Percentiles rank a stretch among this genome's conserved stretches.
Conservation (phyloP, 495 filamentous ascomycete species). For the Xylaria scruposa region DNA sequence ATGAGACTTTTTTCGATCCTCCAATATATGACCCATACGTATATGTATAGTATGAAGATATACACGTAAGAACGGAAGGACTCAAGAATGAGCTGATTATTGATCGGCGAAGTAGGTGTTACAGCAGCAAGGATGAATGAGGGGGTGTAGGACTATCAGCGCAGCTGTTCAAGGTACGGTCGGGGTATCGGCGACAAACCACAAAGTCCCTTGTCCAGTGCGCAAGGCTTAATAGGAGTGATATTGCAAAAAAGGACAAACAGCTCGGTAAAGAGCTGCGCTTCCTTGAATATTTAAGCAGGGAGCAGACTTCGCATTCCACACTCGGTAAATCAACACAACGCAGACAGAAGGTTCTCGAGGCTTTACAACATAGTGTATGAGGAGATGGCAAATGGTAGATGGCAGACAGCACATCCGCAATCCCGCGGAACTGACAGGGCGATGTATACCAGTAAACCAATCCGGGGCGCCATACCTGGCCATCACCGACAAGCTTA, state of each 20-base stretch:
- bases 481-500: neutral
- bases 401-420: neutral
- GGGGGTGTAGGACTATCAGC: neutral
- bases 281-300: neutral
- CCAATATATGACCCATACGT: constrained; percentile 5
- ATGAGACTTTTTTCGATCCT: neutral
- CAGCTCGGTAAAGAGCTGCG: neutral
- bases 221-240: neutral
- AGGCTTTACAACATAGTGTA: neutral
- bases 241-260: neutral
- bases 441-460: constrained; percentile 2
- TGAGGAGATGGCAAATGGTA: neutral
- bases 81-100: constrained; percentile 8
- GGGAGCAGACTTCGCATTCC: neutral
- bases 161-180: neutral
- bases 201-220: neutral
- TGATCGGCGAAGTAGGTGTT: constrained; percentile 4
- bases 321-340: neutral
- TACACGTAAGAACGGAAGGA: neutral
- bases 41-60: neutral
- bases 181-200: constrained; percentile 2
- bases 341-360: neutral
- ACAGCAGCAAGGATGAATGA: constrained; percentile 8
- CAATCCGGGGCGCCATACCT: neutral
- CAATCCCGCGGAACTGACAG: neutral